Evolutionary conservation across 2,329 filamentous ascomycete species (phyloP).

Genomic region (Aspergillus sp.): DNA sequence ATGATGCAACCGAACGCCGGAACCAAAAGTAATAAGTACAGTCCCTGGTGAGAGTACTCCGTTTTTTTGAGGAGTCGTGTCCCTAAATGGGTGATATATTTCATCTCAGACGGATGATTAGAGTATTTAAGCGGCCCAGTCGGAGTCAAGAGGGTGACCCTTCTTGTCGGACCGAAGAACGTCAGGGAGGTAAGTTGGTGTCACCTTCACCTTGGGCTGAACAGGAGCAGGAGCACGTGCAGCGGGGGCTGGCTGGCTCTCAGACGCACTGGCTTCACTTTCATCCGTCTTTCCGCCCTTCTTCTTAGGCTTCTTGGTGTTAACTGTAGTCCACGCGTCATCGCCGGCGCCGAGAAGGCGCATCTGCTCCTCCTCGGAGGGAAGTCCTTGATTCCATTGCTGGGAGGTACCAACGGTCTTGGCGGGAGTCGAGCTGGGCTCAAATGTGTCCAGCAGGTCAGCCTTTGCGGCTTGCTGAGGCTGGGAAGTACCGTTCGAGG

Average conservation of each 20-base stretch:
- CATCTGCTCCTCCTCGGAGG: slow-evolving; percentile 63
- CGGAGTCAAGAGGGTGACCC: slow-evolving; percentile 46
- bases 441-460: slow-evolving; percentile 46
- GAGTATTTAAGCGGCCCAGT: slow-evolving; percentile 40
- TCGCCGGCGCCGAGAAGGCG: slow-evolving; percentile 51
- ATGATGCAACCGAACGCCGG: slow-evolving; percentile 33
- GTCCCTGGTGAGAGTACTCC: slow-evolving; percentile 17
- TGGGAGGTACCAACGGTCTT: slow-evolving; percentile 22
- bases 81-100: neutral
- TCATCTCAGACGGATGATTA: slow-evolving; percentile 1
- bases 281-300: slow-evolving; percentile 42
- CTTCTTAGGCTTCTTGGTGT: slow-evolving; percentile 59
- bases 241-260: slow-evolving; percentile 28
- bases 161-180: slow-evolving; percentile 34
- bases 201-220: slow-evolving; percentile 37
- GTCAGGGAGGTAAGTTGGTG: slow-evolving; percentile 35
- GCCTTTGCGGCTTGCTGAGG: slow-evolving; percentile 17
- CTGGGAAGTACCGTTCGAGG: slow-evolving; percentile 24
- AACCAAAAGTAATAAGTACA: slow-evolving; percentile 36
- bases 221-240: slow-evolving; percentile 26
- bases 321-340: slow-evolving; percentile 62
- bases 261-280: slow-evolving; percentile 45
- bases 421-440: slow-evolving; percentile 21
- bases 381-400: slow-evolving; percentile 50
- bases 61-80: neutral